These are phyloP conservation scores for Wickerhamiella australiensis DNA, from an alignment of 805 yeast genomes.

Conservation along the genomic window DNA sequence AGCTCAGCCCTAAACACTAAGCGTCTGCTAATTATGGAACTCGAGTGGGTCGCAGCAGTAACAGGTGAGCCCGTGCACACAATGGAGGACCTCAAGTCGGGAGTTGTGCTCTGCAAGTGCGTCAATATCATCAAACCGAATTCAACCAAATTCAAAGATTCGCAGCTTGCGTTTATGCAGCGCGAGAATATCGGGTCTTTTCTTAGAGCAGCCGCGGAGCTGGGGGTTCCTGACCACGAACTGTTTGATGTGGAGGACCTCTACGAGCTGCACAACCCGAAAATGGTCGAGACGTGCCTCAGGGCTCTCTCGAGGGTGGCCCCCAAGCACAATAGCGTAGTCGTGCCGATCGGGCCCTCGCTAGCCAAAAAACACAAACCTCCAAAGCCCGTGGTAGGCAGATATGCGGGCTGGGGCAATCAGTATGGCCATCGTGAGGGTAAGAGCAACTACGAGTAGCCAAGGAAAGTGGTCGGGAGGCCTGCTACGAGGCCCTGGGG, in stretches of 20 bases:
- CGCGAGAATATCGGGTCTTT: conserved; percentile 59
- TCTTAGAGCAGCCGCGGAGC: conserved; percentile 41
- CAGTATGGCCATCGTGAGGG: conserved; percentile 13
- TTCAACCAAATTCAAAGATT: background rate
- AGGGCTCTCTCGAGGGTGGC: conserved; percentile 12
- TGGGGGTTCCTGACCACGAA: conserved; percentile 68
- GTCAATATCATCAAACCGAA: conserved; percentile 4
- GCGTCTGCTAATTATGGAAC: conserved; percentile 3
- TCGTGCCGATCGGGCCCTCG: conserved; percentile 12
- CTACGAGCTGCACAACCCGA: conserved; percentile 58
- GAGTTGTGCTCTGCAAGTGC: conserved; percentile 1
- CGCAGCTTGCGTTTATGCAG: conserved; percentile 9
- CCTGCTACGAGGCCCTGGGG: too few relatives aligned
- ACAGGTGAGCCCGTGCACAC: background rate
- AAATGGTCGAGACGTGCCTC: conserved; percentile 22
- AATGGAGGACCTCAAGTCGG: conserved; percentile 5
- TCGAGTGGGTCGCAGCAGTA: conserved; percentile 11
- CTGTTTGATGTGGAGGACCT: conserved; percentile 62
- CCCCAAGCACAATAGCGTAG: conserved; percentile 3
- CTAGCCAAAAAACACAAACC: conserved; percentile 12
- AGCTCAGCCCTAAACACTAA: background rate
- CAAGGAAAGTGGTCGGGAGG: too few relatives aligned
- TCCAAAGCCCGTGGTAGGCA: conserved; percentile 2
- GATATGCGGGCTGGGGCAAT: conserved; percentile 13
- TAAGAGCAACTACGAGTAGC: conserved; percentile 5